Base-by-base conservation (phyloP, 108 stramenopile genomes). In the Nitzschia palea region DNA sequence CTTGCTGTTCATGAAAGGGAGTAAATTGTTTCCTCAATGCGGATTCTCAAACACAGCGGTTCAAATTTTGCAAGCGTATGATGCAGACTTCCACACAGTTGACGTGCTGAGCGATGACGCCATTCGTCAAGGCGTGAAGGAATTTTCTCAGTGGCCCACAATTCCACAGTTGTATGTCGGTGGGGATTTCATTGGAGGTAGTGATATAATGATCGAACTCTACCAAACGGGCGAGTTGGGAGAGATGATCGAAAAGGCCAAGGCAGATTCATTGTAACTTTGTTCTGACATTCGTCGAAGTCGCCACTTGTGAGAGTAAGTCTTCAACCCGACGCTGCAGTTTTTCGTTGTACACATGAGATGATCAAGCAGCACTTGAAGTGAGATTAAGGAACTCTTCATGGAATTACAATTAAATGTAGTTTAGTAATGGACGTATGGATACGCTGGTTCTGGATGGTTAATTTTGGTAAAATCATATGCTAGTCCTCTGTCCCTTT, bases 101-200 rank as follows among this genome's bases (percentile, higher is more conserved):
- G 85, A 83, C 70, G 85, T 86, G 20, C 52, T 86, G 43, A 40
- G 57, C n/a, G 85, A 86, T 72, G 94, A 97, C 27, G 78, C 73
- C 32, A 87, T 98, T 55, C 94, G 97, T 64, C 62, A 69, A 73
- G 90, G 90, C 4, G 77, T 96, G 55, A 96, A 96, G 77, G 82
- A 79, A 14, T 96, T 74, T 65, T 76, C 73, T 9, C 80, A 93
- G 42, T 99, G 98, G 98, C 98, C 98, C 4, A 99, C 98, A 23
- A 97, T 99, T 73, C 99, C 97, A 0, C 99, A 99, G 68, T 86
- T 99, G 28, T 99, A 97, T 70, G 96, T 99, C 17, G 85, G 74
- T 52, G 97, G 98, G 27, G 97, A 98, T 68, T 99, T 99, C 76
- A 82, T 99, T 54, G 98, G 98, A 53, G 98, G 98, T 51, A 92